phyloP scores from a whole-genome alignment of 78 protist genomes.

The Dictyostelium firmibasis region DNA sequence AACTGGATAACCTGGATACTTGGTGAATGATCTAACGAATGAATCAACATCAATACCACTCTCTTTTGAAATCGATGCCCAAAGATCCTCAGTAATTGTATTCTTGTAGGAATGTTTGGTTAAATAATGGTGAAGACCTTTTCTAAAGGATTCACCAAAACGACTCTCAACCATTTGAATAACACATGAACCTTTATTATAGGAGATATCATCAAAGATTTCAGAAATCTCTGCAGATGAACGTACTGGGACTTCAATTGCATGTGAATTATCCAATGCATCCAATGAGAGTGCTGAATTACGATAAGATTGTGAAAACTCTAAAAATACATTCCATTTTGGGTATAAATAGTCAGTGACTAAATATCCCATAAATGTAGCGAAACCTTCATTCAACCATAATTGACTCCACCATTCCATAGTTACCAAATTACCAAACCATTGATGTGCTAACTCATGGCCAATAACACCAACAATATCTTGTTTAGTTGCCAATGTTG shows the following conservation, averaged over 20 bases:
- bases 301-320: constrained; percentile 54
- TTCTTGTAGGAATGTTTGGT: constrained; percentile 80
- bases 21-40: constrained; percentile 19
- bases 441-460: constrained; percentile 80
- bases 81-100: constrained; percentile 92
- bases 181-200: constrained; percentile 85
- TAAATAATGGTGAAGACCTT: constrained; percentile 87
- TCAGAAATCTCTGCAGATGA: constrained; percentile 86
- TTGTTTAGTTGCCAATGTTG: constrained; percentile 12
- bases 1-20: constrained; percentile 52
- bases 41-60: constrained; percentile 29
- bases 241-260: constrained; percentile 92
- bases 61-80: constrained; percentile 83
- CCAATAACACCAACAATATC: constrained; percentile 76
- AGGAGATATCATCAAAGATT: constrained; percentile 94
- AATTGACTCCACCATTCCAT: constrained; percentile 98
- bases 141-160: constrained; percentile 88
- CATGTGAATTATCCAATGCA: constrained; percentile 88
- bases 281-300: constrained; percentile 87
- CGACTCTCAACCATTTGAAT: constrained; percentile 88
- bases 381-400: constrained; percentile 96
- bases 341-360: constrained; percentile 87
- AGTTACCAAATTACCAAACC: constrained; percentile 98
- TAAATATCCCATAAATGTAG: constrained; percentile 82
- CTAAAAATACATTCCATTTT: constrained; percentile 87